phyloP scores from a whole-genome alignment of 2,329 filamentous ascomycete genomes.

The Phialophora chinensis region DNA sequence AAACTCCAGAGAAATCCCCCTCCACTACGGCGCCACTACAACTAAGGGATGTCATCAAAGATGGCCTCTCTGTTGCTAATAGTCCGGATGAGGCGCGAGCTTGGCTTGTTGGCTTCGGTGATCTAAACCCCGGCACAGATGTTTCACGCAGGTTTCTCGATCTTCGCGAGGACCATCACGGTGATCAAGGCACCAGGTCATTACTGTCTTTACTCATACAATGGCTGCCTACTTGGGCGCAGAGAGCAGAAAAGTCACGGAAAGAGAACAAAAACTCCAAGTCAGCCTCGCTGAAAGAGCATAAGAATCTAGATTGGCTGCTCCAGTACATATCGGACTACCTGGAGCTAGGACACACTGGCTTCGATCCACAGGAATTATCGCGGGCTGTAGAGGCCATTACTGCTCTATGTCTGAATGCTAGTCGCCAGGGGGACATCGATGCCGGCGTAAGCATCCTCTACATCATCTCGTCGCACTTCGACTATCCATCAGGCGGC shows the following conservation, averaged over 20 bases:
- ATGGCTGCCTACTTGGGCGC: slow-evolving; percentile 34
- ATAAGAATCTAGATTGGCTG: slow-evolving; percentile 35
- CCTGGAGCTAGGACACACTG: slow-evolving; percentile 31
- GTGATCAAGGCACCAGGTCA: slow-evolving; percentile 18
- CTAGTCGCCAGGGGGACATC: slow-evolving; percentile 34
- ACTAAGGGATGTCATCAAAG: slow-evolving; percentile 23
- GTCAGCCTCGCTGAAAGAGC: slow-evolving; percentile 26
- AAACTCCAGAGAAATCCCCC: slow-evolving; percentile 19
- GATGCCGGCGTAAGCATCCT: slow-evolving; percentile 34
- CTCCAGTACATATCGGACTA: slow-evolving; percentile 35
- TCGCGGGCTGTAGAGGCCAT: slow-evolving; percentile 25
- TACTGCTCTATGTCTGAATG: slow-evolving; percentile 32
- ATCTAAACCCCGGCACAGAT: slow-evolving; percentile 35
- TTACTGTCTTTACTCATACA: slow-evolving; percentile 32
- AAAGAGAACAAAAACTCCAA: slow-evolving; percentile 32
- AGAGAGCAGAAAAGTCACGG: slow-evolving; percentile 28
- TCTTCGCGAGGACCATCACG: slow-evolving; percentile 23
- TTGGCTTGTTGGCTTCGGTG: slow-evolving; percentile 34
- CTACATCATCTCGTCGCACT: slow-evolving; percentile 28
- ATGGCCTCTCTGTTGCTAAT: slow-evolving; percentile 21
- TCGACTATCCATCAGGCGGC: slow-evolving; percentile 31
- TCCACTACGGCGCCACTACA: slow-evolving; percentile 11
- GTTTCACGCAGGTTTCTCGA: slow-evolving; percentile 33
- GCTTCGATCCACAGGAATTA: slow-evolving; percentile 28
- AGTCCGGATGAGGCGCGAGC: slow-evolving; percentile 33